Percentiles rank a stretch among this genome's conserved stretches.
Evolutionary conservation across 169 alveolate genomes (phyloP).

Genomic region (Pseudocohnilembus persalinus): DNA sequence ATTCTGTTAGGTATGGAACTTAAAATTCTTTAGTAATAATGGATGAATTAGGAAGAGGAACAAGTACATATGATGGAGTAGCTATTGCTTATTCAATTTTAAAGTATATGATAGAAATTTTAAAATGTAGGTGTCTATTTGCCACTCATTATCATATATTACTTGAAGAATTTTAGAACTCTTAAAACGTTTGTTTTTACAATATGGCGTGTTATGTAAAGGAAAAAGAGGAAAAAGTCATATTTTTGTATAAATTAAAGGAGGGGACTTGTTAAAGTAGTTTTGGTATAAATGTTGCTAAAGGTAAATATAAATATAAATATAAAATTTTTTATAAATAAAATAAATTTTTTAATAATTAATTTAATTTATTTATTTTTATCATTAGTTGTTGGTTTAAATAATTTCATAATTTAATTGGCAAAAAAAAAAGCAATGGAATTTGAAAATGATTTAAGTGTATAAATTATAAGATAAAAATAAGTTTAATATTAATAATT

Average conservation of each 20-base stretch:
- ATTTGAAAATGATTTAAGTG: conserved; percentile 16
- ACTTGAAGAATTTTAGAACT: conserved; percentile 64
- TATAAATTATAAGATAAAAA: not conserved
- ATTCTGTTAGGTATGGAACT: conserved; percentile 83
- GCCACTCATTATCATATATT: conserved; percentile 97
- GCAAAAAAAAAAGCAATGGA: conserved; percentile 31
- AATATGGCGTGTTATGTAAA: conserved; percentile 89
- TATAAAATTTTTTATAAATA: not conserved
- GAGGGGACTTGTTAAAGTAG: conserved; percentile 96
- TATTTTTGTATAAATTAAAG: conserved; percentile 92
- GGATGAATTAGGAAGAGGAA: conserved; percentile 99
- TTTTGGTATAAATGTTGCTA: conserved; percentile 97
- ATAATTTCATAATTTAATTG: conserved; percentile 5
- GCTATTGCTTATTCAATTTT: conserved; percentile 96
- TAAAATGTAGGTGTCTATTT: conserved; percentile 91
- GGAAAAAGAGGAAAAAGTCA: conserved; percentile 76
- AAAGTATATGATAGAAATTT: conserved; percentile 79
- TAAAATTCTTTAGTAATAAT: conserved; percentile 92
- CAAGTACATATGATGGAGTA: conserved; percentile 99
- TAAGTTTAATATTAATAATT: no score
- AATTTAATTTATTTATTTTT: conserved; percentile 11
- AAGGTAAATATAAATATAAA: conserved; percentile 48
- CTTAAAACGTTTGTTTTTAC: conserved; percentile 58
- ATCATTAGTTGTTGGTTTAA: conserved; percentile 34
- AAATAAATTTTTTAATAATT: conserved; percentile 18